Conservation (phyloP, 768 basidiomycete genomes). For the Suillus variegatus region DNA sequence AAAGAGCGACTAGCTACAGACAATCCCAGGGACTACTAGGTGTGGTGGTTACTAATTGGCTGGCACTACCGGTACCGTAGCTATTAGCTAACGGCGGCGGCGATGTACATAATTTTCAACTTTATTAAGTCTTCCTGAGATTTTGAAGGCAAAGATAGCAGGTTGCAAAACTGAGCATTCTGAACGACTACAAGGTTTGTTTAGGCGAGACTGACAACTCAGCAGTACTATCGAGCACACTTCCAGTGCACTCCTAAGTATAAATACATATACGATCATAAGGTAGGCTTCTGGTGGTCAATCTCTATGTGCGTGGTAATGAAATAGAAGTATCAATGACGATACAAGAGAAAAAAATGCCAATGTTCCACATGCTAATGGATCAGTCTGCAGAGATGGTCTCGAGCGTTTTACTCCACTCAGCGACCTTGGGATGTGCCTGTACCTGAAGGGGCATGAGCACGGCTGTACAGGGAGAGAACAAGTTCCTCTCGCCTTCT, state of each 20-base stretch:
- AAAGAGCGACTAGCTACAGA: too few species aligned
- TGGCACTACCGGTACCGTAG: too few species aligned
- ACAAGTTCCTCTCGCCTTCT: conserved; percentile 52
- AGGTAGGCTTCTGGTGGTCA: neutral
- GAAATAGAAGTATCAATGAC: neutral
- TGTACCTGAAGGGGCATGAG: conserved; percentile 47
- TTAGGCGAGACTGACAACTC: neutral
- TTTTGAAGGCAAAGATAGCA: neutral
- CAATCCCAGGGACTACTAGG: too few species aligned
- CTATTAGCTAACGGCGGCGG: too few species aligned
- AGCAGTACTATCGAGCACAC: neutral
- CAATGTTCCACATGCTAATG: conserved; percentile 9
- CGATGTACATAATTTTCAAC: too few species aligned
- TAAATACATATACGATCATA: neutral
- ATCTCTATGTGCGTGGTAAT: neutral
- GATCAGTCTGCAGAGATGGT: conserved; percentile 35
- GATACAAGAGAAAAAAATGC: neutral
- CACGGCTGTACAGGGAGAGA: neutral
- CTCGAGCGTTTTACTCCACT: conserved; percentile 73
- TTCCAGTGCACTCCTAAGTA: neutral
- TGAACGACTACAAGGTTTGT: neutral
- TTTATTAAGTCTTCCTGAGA: too few species aligned
- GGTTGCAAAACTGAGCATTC: neutral
- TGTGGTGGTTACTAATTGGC: too few species aligned
- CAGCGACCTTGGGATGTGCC: conserved; percentile 70